A percentile compares a stretch with the other conserved stretches of the same genome.
Conservation (phyloP, 345 rosid species). For the Tarenaya hassleriana region DNA sequence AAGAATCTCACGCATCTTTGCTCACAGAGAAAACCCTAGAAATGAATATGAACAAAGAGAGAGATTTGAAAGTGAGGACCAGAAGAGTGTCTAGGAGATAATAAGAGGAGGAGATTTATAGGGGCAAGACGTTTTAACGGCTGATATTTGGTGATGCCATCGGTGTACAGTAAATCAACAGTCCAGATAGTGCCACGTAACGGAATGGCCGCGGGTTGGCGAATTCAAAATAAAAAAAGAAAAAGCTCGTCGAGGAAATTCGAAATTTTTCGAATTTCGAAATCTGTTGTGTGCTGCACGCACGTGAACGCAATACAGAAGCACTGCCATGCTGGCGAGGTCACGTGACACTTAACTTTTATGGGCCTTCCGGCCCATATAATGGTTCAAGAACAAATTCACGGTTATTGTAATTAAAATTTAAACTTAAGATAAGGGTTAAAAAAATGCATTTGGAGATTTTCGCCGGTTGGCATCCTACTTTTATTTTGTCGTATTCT, state of each 20-base stretch:
- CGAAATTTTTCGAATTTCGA: constrained; percentile 21
- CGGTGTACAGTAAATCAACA: constrained; percentile 6
- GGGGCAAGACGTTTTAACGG: constrained; percentile 28
- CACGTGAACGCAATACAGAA: constrained; percentile 22
- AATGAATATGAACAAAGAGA: constrained; percentile 13
- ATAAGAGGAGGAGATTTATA: constrained; percentile 23
- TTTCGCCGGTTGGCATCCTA: too few species aligned
- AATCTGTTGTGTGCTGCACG: constrained; percentile 8
- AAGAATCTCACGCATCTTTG: constrained; percentile 59
- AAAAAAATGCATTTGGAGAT: too few species aligned
- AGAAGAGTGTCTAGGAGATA: background rate
- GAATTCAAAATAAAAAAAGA: constrained; percentile 23
- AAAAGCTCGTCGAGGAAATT: constrained; percentile 23
- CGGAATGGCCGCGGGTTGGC: constrained; percentile 29
- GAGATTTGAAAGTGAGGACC: constrained; percentile 1
- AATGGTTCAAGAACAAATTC: too few species aligned
- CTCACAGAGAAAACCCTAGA: constrained; percentile 7
- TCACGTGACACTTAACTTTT: too few species aligned
- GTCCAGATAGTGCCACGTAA: constrained; percentile 13
- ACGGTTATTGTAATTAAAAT: too few species aligned
- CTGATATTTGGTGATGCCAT: constrained; percentile 20
- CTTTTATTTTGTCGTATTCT: too few species aligned
- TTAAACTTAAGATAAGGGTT: too few species aligned
- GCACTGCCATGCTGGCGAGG: constrained; percentile 24
- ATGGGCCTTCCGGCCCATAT: too few species aligned